These are phyloP conservation scores for Fusarium transvaalense DNA, from an alignment of 2,329 filamentous ascomycete genomes.

Conservation along the genomic window DNA sequence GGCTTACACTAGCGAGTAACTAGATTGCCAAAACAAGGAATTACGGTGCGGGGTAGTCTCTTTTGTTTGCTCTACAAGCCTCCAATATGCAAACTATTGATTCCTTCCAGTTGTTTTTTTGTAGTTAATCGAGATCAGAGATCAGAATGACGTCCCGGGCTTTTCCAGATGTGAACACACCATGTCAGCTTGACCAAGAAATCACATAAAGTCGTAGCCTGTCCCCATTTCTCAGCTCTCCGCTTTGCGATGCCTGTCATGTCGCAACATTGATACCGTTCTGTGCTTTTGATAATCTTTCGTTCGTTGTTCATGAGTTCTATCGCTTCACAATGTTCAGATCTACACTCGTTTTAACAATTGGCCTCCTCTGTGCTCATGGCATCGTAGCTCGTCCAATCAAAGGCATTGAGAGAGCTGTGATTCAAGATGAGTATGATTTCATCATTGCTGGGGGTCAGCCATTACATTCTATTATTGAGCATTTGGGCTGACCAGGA, in stretches of 20 bases:
- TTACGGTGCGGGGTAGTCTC: not conserved
- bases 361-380: not conserved
- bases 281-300: not conserved
- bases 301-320: not conserved
- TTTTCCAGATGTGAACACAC: not conserved
- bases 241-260: not conserved
- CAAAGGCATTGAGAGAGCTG: slow-evolving; percentile 10
- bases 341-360: not conserved
- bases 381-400: not conserved
- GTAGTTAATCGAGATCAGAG: not conserved
- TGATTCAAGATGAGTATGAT: slow-evolving; percentile 11
- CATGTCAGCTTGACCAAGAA: not conserved
- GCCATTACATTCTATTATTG: no score
- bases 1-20: not conserved
- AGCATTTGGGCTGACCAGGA: rapidly evolving
- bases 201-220: not conserved
- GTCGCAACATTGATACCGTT: rapidly evolving
- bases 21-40: not conserved
- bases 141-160: not conserved
- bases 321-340: not conserved
- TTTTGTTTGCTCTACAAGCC: not conserved
- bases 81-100: not conserved
- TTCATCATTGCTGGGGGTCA: slow-evolving; percentile 25
- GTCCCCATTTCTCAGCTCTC: not conserved
- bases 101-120: not conserved